Evolutionary conservation across 306 rosid genomes (phyloP).

Genomic region (Lathyrus oleraceus): DNA sequence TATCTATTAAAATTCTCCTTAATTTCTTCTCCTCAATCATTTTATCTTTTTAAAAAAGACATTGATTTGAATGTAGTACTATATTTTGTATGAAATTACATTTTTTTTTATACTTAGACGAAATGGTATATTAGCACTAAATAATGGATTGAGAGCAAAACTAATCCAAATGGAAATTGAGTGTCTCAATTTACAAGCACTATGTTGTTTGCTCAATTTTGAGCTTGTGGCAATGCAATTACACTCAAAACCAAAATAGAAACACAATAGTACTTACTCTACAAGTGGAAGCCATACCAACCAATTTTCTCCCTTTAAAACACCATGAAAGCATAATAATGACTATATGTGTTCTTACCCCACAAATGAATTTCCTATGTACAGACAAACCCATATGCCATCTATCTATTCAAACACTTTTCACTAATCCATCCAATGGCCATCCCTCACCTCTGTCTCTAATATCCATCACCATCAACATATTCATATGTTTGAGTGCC

Average conservation of each 20-base stretch:
- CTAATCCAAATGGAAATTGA: background rate
- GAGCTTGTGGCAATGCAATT: background rate
- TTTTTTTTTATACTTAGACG: too few species aligned
- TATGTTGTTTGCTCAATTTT: background rate
- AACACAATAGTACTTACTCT: background rate
- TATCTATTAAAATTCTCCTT: background rate
- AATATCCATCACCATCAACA: slow-evolving; percentile 2
- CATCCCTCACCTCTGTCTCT: slow-evolving; percentile 23
- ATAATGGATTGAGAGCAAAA: background rate
- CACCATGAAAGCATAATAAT: slow-evolving; percentile 4
- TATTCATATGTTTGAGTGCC: background rate
- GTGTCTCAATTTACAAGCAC: background rate
- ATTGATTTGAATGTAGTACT: too few species aligned
- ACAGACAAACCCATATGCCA: slow-evolving; percentile 31
- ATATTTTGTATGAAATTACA: too few species aligned
- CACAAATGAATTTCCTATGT: slow-evolving; percentile 24
- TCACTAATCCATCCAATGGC: slow-evolving; percentile 25
- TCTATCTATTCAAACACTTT: slow-evolving; percentile 42
- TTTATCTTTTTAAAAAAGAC: background rate
- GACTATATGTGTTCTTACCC: background rate
- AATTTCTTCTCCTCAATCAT: background rate
- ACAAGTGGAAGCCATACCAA: background rate
- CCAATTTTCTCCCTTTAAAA: background rate
- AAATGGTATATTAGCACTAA: background rate
- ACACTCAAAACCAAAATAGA: background rate